Conservation (phyloP, 2,329 filamentous ascomycete genomes). For the Tolypocladium capitatum region DNA sequence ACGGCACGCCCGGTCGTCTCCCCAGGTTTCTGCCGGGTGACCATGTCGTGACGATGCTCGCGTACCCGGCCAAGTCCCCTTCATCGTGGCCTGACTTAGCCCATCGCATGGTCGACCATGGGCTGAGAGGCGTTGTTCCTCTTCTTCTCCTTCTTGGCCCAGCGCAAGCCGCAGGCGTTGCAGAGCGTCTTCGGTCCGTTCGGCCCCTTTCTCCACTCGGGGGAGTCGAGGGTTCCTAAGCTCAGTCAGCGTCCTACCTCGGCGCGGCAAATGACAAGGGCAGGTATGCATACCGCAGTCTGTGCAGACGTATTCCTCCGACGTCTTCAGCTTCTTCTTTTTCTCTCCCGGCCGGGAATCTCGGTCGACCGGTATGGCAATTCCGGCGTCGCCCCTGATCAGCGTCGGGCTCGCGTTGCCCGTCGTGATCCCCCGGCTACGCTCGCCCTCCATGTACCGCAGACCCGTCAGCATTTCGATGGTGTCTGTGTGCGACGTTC, state of each 20-base stretch:
- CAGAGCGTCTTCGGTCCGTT: constrained; percentile 88
- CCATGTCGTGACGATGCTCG: background rate
- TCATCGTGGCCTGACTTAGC: background rate
- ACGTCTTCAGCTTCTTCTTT: constrained; percentile 75
- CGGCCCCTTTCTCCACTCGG: constrained; percentile 91
- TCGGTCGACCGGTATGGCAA: constrained; percentile 69
- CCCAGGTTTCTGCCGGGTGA: background rate
- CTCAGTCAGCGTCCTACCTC: constrained; percentile 1
- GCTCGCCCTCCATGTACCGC: constrained; percentile 76
- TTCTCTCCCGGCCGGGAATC: constrained; percentile 62
- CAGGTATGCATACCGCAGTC: constrained; percentile 57
- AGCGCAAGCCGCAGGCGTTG: constrained; percentile 76
- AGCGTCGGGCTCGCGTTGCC: constrained; percentile 69
- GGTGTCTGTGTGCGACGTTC: constrained; percentile 62
- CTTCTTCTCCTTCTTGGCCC: constrained; percentile 77
- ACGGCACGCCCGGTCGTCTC: background rate
- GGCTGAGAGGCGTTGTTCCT: constrained; percentile 13
- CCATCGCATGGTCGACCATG: constrained; percentile 11
- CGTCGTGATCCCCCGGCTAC: constrained; percentile 76
- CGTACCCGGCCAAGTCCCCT: background rate
- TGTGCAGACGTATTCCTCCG: constrained; percentile 86
- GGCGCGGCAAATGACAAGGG: background rate
- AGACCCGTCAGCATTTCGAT: constrained; percentile 91
- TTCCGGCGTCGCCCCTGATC: constrained; percentile 75
- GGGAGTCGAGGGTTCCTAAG: constrained; percentile 69